Base-by-base conservation (phyloP, 2,329 filamentous ascomycete species). In the Daldinia eschscholtzii region DNA sequence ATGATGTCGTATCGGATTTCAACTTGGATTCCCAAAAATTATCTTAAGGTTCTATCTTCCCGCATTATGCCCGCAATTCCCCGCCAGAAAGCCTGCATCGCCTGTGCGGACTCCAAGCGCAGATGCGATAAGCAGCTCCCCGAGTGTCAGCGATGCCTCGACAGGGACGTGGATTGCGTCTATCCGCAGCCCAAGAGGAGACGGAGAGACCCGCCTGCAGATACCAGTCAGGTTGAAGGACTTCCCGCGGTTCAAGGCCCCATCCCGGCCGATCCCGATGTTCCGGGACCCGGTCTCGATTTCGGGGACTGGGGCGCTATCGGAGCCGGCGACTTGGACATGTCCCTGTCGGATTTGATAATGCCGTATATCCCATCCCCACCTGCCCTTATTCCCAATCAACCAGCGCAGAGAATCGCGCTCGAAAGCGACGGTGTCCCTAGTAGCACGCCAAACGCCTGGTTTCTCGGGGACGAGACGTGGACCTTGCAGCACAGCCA, bases 41-140 rank as follows among this genome's bases (percentile, higher is more conserved):
- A 52, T 33, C 18, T 6, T 1, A 52, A 6, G 3, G 13, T 33
- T 6, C 26, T 4, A 9, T 33, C 28, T 52, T 52, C 26, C 57
- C 15, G 56, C 41, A 58, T 9, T 20, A 58, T 58, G 56, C 26
- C 56, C 44, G 46, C 58, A 52, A 39, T 10, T 41, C 58, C 30
- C 39, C 59, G 59, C 50, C 59, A 55, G 39, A 61, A 61, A 55
- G 48, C 59, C 2, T 61, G 48, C 26, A 56, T 61, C 20, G 59
- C 48, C 28, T 56, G 59, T 33, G 48, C 48, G 26, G 48, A 61
- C 13, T 55, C 59, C 12, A 61, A 55, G 39, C 59, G 48, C 23
- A 55, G 46, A 26, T 61, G 59, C 26, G 59, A 61, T 18, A 61
- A 61, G 26, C 59, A 61, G 18, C 48, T 61, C 18, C 48, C 59